Conservation (phyloP, 2,329 filamentous ascomycete genomes). For the Ascochyta pisi region DNA sequence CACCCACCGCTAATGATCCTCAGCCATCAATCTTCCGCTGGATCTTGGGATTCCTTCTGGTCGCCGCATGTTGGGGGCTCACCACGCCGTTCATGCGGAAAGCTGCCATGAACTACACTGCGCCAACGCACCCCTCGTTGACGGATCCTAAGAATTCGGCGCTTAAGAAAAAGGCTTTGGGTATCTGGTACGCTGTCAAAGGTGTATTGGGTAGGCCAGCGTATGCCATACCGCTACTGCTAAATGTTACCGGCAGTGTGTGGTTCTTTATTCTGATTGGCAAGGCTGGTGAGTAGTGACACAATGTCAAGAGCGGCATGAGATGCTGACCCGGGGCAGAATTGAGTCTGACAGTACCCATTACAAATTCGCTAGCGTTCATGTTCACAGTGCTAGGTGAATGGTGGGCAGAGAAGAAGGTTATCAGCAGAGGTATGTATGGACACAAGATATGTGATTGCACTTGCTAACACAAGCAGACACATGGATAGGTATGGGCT, state of each 20-base stretch:
- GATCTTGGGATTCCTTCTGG: slow-evolving; percentile 85
- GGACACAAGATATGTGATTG: background rate
- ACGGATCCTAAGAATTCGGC: slow-evolving; percentile 58
- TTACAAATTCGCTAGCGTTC: slow-evolving; percentile 93
- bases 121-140: slow-evolving; percentile 49
- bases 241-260: slow-evolving; percentile 90
- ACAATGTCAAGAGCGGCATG: too few species aligned
- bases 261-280: slow-evolving; percentile 98
- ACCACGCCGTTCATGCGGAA: slow-evolving; percentile 88
- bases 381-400: slow-evolving; percentile 95
- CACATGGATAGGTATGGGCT: slow-evolving; percentile 80
- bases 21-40: slow-evolving; percentile 72
- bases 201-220: slow-evolving; percentile 81
- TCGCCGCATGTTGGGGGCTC: slow-evolving; percentile 91
- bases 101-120: slow-evolving; percentile 78
- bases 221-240: slow-evolving; percentile 82
- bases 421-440: slow-evolving; percentile 78
- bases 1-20: slow-evolving; percentile 30
- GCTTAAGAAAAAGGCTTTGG: slow-evolving; percentile 68
- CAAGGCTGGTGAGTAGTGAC: slow-evolving; percentile 73
- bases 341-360: slow-evolving; percentile 89
- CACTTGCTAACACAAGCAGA: slow-evolving; percentile 57
- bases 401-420: slow-evolving; percentile 92
- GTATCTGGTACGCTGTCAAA: slow-evolving; percentile 74
- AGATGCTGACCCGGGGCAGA: slow-evolving; percentile 61